These are phyloP conservation scores for Planoprotostelium fungivorum DNA, from an alignment of 78 protist genomes.

Conservation along the genomic window DNA sequence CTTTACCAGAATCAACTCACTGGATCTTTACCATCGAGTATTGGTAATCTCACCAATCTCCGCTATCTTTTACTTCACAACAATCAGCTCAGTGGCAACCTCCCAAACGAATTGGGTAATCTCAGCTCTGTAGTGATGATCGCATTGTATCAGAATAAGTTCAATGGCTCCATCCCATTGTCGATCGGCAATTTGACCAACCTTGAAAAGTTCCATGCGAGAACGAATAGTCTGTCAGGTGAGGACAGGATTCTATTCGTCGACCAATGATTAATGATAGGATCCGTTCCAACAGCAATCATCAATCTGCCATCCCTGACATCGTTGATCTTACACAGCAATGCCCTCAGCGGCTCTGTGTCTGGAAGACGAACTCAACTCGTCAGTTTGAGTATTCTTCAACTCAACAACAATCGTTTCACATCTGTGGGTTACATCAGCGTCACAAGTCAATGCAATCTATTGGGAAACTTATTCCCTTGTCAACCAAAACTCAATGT, in stretches of 20 bases:
- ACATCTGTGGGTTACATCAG: neutral
- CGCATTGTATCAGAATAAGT: neutral
- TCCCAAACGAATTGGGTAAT: neutral
- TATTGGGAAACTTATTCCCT: neutral
- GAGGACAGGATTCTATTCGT: conserved; percentile 9
- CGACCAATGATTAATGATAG: conserved; percentile 33
- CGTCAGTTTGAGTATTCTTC: neutral
- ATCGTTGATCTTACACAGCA: conserved; percentile 35
- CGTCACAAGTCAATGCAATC: neutral
- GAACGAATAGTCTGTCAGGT: neutral
- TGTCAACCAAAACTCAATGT: neutral
- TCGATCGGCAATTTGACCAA: neutral
- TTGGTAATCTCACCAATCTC: neutral
- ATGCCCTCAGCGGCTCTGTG: conserved; percentile 6
- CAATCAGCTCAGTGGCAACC: neutral
- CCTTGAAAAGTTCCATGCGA: neutral
- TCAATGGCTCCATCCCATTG: neutral
- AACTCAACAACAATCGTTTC: neutral
- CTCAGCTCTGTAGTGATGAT: neutral
- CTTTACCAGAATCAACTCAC: neutral
- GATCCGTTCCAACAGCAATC: conserved; percentile 31
- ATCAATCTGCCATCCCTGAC: conserved; percentile 23
- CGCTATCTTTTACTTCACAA: neutral
- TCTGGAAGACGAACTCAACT: neutral
- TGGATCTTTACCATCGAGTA: neutral